Evolutionary conservation across 768 basidiomycete genomes (phyloP), one percentile per base, ranked within the genome.

Genomic region (Pisolithus sp.): DNA sequence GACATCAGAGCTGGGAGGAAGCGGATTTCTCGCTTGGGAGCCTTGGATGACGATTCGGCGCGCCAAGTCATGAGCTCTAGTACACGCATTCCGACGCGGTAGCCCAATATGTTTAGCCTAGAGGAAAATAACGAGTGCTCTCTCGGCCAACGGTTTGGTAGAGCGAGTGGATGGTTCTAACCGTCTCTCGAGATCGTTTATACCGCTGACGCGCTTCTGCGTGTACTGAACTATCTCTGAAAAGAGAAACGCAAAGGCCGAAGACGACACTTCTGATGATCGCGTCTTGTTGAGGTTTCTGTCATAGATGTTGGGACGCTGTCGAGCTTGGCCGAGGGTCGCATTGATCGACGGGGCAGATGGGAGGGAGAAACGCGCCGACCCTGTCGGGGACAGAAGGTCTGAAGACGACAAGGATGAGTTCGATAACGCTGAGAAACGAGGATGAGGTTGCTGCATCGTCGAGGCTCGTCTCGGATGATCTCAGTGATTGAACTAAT

Each of bases 171-270:
- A 52, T 17, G 24, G 21, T 17, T 65, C 80, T 52, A 49, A 93
- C 94, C 90, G 84, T 59, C 88, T 80, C 70, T 99, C 96, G 55
- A 99, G 77, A 68, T 98, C 96, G 66, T 90, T 88, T 56, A 99
- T 93, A 7, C 94, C 95, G 60, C 81, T 82, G 48, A 97, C 95
- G 48, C 93, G 82, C 62, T 91, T 93, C 72, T 98, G 96, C 1
- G 92, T 95, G 70, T 98, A 98, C 67, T 93, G 87, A 2, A 99
- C 86, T 12, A 93, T 76, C 71, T 98, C 94, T 4, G 89, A 88
- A 69, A 97, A 93, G 52, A 98, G 76, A 65, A 96, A 98, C 0
- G 87, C 78, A 65, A 91, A 93, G 1, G 93, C 87, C 3, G 85
- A 78, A 5, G 83, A 75, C 15, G 89, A 87, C 48, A 95, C 90